Base-by-base conservation (phyloP, 805 yeast genomes). In the Kodamaea kakaduensis region DNA sequence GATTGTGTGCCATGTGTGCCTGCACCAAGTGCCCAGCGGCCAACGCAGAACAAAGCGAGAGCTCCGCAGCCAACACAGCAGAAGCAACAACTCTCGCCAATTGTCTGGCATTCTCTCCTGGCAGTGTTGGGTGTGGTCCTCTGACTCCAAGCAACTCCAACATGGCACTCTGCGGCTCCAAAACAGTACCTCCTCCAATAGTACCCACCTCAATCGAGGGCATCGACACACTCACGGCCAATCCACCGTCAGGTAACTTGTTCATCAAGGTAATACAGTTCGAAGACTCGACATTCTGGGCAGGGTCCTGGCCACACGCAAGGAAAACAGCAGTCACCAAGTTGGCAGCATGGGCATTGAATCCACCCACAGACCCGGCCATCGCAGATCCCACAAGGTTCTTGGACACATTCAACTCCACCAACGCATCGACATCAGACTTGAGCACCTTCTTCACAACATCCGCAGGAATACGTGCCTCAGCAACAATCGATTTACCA, bases 241-340 rank as follows among this genome's bases (percentile, higher is more conserved):
- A 73, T 53, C 86, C 85, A 9, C 96, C 98, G 35, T 56, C 59
- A 25, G 73, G 70, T 9, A 63, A 69, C 57, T 84, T 87, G 52
- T 81, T 80, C 95, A 93, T 89, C 47, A 93, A 71, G 1, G 99
- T 93, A 41, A 93, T 90, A 81, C 99, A 93, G 64, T 89, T 90
- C 20, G 97, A 87, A 42, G 94, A 81, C 67, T 90, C 99, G 35
- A 93, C 97, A 55, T 93, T 93, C 67, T 93, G 98, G 1, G 98
- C 98, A n/a, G 99, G 98, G 64, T 93, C 99, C 69, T 93, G 99
- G 39, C 99, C 99, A 40, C 95, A 77, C 4, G 99, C 99, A 45
- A 93, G 67, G 59, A 66, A 93, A 17, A 93, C 81, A 8, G 98
- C 97, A 22, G 98, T 94, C 22, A 93, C 90, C 48, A 93, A 65